Percentiles rank a stretch among this genome's conserved stretches.
Conservation (phyloP, 148 eudicot species). For the Diospyros lotus region DNA sequence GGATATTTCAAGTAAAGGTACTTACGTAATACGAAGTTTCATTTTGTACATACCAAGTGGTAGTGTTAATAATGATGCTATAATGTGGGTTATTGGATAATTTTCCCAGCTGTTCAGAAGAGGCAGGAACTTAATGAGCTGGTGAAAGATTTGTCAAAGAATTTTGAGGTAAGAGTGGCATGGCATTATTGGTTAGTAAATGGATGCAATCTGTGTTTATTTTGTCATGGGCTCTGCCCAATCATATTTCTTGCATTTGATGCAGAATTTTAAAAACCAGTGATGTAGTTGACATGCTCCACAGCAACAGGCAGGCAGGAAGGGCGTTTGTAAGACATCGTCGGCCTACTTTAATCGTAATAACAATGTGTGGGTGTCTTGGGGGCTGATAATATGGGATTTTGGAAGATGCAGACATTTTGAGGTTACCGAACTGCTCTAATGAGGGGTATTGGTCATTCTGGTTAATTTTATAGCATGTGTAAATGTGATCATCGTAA, state of each 20-base stretch:
- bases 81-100: not conserved
- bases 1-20: constrained; percentile 49
- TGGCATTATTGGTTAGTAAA: not conserved
- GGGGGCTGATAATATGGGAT: not conserved
- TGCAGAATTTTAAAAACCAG: constrained; percentile 28
- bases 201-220: too few species aligned
- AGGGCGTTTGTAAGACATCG: not conserved
- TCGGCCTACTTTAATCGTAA: not conserved
- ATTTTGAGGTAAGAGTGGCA: constrained; percentile 29
- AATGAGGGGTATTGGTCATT: not conserved
- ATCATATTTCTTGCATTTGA: constrained; percentile 1
- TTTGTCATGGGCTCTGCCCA: not conserved
- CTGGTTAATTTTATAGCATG: not conserved
- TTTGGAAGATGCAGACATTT: not conserved
- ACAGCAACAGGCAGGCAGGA: too few species aligned
- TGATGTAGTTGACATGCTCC: not conserved
- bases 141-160: constrained; percentile 51
- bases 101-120: constrained; percentile 48
- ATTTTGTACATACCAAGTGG: not conserved
- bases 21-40: not conserved
- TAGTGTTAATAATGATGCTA: not conserved
- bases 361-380: not conserved
- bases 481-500: not conserved
- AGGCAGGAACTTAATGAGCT: constrained; percentile 51
- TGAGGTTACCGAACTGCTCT: not conserved